Evolutionary conservation across 2,329 filamentous ascomycete genomes (phyloP), one percentile per base, ranked within the genome.

Genomic region (Hypoxylon rubiginosum): DNA sequence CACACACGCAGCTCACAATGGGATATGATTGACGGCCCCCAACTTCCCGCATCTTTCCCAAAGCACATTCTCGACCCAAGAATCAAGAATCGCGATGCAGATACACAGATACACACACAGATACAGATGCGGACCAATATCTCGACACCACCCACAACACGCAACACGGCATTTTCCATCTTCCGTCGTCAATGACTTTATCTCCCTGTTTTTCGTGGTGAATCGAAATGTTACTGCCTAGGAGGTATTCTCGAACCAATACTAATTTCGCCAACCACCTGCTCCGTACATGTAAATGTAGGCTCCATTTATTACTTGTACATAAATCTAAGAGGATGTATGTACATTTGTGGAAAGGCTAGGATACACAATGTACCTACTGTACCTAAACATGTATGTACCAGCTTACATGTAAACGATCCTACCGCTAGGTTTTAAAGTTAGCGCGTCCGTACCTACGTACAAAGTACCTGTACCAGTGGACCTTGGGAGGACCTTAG

Each of bases 401-500:
- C 49, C 48, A n/a, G n/a, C n/a, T n/a, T n/a, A n/a, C 26, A 43
- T 9, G 5, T 17, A 4, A 43, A 39, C 58, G 61, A 69, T 66
- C 66, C 64, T 64, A 41, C 61, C 39, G 55, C 67, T 60, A 51
- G 55, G 26, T 64, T 55, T 55, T 59, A 49, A 46, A 59, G 55
- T 62, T 64, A 63, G 59, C 55, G 39, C 36, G 45, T 61, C 48
- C 52, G 13, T 61, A 53, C 58, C 51, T 41, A 10, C 8, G 28
- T 53, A 53, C 21, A 53, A 53, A 15, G 21, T 41, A 63, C 52
- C 45, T 26, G 43, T 58, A 34, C 34, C 15, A 39, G 48, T 49
- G n/a, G 39, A 9, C 39, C 8, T 13, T 39, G 13, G 30, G 64
- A 61, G 63, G 59, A n/a, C n/a, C n/a, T n/a, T n/a, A n/a, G n/a